Conservation (phyloP, 371 early-diverging fungal species). For the Mucor indicus region DNA sequence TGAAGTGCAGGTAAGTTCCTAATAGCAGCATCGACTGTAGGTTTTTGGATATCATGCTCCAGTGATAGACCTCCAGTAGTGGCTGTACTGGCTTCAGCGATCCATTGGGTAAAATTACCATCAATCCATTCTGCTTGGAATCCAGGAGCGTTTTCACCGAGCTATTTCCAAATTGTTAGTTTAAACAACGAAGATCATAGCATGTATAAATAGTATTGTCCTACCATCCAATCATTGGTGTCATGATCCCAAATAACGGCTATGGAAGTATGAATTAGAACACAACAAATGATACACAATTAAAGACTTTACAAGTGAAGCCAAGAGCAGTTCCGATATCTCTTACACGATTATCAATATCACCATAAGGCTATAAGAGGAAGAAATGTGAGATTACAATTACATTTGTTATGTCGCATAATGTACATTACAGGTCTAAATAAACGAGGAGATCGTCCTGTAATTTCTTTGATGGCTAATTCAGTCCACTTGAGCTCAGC, state of each 20-base stretch:
- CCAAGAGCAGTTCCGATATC: slow-evolving; percentile 56
- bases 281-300: no score
- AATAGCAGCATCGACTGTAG: slow-evolving; percentile 63
- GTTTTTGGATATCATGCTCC: slow-evolving; percentile 53
- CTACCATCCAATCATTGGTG: slow-evolving; percentile 44
- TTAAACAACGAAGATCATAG: no score
- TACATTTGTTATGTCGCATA: no score
- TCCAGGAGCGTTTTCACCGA: slow-evolving; percentile 22
- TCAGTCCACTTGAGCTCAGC: slow-evolving; percentile 74
- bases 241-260: slow-evolving; percentile 52
- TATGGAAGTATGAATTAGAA: no score
- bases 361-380: slow-evolving; percentile 69
- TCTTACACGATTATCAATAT: slow-evolving; percentile 68
- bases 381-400: no score
- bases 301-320: slow-evolving; percentile 45
- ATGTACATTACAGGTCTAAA: slow-evolving; percentile 53
- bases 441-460: slow-evolving; percentile 48
- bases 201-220: no score
- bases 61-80: slow-evolving; percentile 52
- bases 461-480: slow-evolving; percentile 60
- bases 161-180: no score
- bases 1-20: slow-evolving; percentile 49
- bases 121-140: slow-evolving; percentile 43
- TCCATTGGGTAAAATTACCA: slow-evolving; percentile 49
- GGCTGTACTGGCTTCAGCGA: slow-evolving; percentile 36